Percentiles rank a stretch among this genome's conserved stretches.
Conservation (phyloP, 2,329 filamentous ascomycete species). For the Diaporthe aspalathi region DNA sequence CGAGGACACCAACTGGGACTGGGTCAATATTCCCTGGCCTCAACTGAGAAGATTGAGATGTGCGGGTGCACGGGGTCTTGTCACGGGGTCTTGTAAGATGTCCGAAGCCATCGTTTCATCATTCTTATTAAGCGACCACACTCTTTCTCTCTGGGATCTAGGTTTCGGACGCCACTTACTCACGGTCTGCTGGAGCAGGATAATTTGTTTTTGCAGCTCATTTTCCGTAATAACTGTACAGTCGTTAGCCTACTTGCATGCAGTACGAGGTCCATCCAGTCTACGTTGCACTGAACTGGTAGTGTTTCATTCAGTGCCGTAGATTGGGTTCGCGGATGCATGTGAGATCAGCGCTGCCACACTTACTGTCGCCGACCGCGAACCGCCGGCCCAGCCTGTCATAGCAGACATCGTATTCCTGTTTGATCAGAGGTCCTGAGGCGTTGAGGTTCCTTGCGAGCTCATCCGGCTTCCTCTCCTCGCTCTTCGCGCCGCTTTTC, state of each 20-base stretch:
- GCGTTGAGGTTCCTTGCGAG: slow-evolving; percentile 46
- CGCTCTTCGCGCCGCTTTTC: slow-evolving; percentile 36
- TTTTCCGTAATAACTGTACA: slow-evolving; percentile 47
- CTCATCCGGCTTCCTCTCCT: slow-evolving; percentile 40
- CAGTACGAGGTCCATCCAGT: slow-evolving; percentile 10
- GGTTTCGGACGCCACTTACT: slow-evolving; percentile 33
- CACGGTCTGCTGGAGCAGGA: slow-evolving; percentile 52
- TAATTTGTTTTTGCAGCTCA: slow-evolving; percentile 52
- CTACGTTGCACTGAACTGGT: slow-evolving; percentile 17
- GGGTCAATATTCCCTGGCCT: no score
- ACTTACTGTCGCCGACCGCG: slow-evolving; percentile 50
- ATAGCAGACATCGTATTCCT: slow-evolving; percentile 50
- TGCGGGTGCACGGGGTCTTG: no score
- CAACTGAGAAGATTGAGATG: no score
- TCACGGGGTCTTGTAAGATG: not conserved
- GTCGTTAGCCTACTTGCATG: not conserved
- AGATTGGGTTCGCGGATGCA: slow-evolving; percentile 13
- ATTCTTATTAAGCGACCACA: not conserved
- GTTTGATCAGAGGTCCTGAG: slow-evolving; percentile 48
- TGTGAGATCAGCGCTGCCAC: slow-evolving; percentile 28
- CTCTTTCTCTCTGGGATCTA: not conserved
- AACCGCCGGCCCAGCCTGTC: slow-evolving; percentile 49
- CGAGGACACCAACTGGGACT: slow-evolving; percentile 46
- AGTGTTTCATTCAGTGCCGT: slow-evolving; percentile 11
- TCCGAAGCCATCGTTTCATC: not conserved